phyloP scores from a whole-genome alignment of 177 flowering plant species.

The Vitis hybrid region DNA sequence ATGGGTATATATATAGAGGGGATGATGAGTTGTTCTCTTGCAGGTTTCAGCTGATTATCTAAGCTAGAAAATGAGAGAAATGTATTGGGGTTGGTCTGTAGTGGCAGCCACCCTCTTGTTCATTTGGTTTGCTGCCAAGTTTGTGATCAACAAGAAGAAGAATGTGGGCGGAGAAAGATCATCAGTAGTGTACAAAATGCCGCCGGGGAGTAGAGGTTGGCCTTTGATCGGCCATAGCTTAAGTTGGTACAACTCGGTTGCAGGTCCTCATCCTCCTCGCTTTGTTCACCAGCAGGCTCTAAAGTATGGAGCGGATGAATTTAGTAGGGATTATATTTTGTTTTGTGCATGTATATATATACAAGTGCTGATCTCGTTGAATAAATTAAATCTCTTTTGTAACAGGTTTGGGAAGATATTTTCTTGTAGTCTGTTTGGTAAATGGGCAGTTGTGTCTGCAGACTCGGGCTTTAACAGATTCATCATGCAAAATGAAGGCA shows the following conservation, averaged over 20 bases:
- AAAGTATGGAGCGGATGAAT: conserved; percentile 34
- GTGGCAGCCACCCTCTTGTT: conserved; percentile 3
- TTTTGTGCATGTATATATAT: background rate
- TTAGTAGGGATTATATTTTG: background rate
- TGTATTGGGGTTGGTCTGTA: background rate
- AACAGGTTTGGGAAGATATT: conserved; percentile 80
- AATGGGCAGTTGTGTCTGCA: conserved; percentile 75
- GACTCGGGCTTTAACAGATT: conserved; percentile 73
- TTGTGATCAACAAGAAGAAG: background rate
- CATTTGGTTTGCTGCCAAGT: conserved; percentile 14
- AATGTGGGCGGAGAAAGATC: background rate
- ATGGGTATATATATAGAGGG: no score
- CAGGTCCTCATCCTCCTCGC: conserved; percentile 75
- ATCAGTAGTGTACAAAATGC: conserved; percentile 32
- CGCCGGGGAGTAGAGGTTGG: conserved; percentile 83
- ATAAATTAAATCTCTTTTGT: background rate
- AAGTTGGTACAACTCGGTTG: conserved; percentile 70
- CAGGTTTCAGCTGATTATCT: no score
- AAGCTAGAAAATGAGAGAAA: conserved; percentile 3
- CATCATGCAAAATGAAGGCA: conserved; percentile 89
- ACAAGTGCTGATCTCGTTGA: no score
- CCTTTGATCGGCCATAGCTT: conserved; percentile 75
- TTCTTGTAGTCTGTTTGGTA: conserved; percentile 71
- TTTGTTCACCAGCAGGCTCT: conserved; percentile 66
- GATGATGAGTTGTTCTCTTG: no score